Percentiles rank a stretch among this genome's conserved stretches.
These are phyloP conservation scores for Alternaria sp. DNA, from an alignment of 2,329 filamentous ascomycete species.

Conservation along the genomic window DNA sequence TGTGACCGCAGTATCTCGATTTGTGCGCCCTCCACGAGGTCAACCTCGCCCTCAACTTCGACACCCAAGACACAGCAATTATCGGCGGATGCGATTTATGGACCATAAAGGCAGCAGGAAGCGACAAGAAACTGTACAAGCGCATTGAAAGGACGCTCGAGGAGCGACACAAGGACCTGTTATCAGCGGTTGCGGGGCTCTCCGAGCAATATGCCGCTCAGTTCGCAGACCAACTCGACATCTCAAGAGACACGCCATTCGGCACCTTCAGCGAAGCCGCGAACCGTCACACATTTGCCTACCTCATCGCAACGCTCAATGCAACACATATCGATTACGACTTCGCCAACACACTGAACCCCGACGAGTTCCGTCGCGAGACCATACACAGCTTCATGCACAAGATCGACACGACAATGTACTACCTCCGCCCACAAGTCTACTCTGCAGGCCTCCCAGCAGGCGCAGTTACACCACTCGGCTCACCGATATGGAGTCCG, in stretches of 20 bases:
- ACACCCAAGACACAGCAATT: slow-evolving; percentile 90
- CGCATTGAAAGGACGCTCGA: slow-evolving; percentile 92
- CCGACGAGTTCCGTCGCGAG: slow-evolving; percentile 88
- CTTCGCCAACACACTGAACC: slow-evolving; percentile 90
- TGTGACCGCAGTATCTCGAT: slow-evolving; percentile 77
- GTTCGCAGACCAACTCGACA: slow-evolving; percentile 71
- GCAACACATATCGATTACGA: slow-evolving; percentile 97
- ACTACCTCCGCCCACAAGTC: slow-evolving; percentile 77
- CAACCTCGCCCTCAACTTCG: slow-evolving; percentile 92
- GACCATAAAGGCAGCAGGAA: slow-evolving; percentile 93
- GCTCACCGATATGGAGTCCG: slow-evolving; percentile 77
- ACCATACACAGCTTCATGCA: slow-evolving; percentile 82
- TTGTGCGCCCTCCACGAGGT: slow-evolving; percentile 90
- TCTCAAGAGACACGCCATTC: slow-evolving; percentile 89
- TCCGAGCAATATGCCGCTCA: slow-evolving; percentile 81
- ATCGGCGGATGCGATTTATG: slow-evolving; percentile 95
- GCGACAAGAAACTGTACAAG: slow-evolving; percentile 97
- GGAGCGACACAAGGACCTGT: slow-evolving; percentile 85
- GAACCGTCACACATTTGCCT: slow-evolving; percentile 91
- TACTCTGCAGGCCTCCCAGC: slow-evolving; percentile 53
- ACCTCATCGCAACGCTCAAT: slow-evolving; percentile 94
- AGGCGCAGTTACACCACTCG: slow-evolving; percentile 59
- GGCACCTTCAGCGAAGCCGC: slow-evolving; percentile 87
- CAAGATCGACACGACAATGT: slow-evolving; percentile 83
- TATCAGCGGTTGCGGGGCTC: slow-evolving; percentile 85